A percentile compares a stretch with the other conserved stretches of the same genome.
These are phyloP conservation scores for Exophiala oligosperma DNA, from an alignment of 2,329 filamentous ascomycete species.

Conservation along the genomic window DNA sequence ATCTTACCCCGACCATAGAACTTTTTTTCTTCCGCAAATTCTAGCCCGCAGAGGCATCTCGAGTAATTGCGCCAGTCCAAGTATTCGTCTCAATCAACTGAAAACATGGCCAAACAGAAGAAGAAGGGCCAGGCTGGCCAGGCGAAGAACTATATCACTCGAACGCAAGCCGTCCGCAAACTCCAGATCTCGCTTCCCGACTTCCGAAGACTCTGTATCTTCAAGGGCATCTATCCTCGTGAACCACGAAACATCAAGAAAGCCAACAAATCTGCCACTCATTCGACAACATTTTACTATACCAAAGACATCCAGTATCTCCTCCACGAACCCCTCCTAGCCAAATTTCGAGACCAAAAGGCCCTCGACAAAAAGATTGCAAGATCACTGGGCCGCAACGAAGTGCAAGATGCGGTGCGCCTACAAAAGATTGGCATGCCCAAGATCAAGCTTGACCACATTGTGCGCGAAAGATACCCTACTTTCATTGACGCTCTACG, in stretches of 20 bases:
- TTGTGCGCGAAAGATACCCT: conserved; percentile 96
- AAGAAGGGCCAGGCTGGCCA: conserved; percentile 89
- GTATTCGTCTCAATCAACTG: neutral
- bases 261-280: conserved; percentile 85
- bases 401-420: conserved; percentile 83
- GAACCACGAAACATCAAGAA: conserved; percentile 98
- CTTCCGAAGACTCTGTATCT: conserved; percentile 97
- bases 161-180: conserved; percentile 95
- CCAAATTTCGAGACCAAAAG: conserved; percentile 97
- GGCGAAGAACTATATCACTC: conserved; percentile 97
- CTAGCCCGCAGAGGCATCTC: neutral
- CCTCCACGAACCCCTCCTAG: conserved; percentile 89
- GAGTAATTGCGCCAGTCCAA: neutral
- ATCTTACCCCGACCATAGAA: neutral
- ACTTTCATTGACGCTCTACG: conserved; percentile 92
- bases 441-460: conserved; percentile 88
- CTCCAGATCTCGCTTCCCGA: conserved; percentile 95
- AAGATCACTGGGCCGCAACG: conserved; percentile 84
- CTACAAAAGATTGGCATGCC: conserved; percentile 90
- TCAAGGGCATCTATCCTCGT: conserved; percentile 98
- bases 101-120: conserved; percentile 72
- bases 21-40: conserved; percentile 16
- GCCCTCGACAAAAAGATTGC: conserved; percentile 96
- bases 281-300: conserved; percentile 87
- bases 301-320: conserved; percentile 98